Evolutionary conservation across 75 land plant genomes (phyloP).

Genomic region (Larix kaempferi): DNA sequence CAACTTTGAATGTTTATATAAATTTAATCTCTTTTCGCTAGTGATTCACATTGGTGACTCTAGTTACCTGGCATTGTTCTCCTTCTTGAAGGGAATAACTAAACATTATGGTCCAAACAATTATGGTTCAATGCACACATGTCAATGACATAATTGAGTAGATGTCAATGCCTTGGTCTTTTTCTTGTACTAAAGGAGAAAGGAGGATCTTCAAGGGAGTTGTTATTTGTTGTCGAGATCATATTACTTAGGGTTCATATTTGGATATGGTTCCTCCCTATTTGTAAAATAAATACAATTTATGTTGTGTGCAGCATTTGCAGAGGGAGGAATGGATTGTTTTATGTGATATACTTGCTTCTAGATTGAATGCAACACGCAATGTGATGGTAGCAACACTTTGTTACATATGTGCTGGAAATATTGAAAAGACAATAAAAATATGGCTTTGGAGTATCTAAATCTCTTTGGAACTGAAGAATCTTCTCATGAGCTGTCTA

Average conservation of each 20-base stretch:
- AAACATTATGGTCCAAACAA: too few species aligned
- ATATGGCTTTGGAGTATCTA: slow-evolving; percentile 88
- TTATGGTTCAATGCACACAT: too few species aligned
- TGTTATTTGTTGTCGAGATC: neutral
- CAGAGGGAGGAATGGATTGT: slow-evolving; percentile 78
- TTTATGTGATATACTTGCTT: slow-evolving; percentile 85
- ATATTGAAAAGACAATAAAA: slow-evolving; percentile 87
- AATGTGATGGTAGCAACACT: slow-evolving; percentile 78
- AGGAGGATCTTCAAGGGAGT: neutral
- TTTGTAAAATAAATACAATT: slow-evolving; percentile 1
- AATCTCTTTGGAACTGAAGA: slow-evolving; percentile 72
- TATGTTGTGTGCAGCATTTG: slow-evolving; percentile 60
- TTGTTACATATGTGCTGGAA: slow-evolving; percentile 96
- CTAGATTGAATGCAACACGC: slow-evolving; percentile 63
- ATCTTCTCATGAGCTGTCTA: slow-evolving; percentile 61
- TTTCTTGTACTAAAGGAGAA: neutral
- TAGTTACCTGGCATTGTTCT: too few species aligned
- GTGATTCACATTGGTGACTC: too few species aligned
- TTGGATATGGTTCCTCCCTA: neutral
- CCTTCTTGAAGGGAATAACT: too few species aligned
- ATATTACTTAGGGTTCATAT: neutral
- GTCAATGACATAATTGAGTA: too few species aligned
- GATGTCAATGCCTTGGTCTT: neutral
- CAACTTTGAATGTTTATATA: too few species aligned
- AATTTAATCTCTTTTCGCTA: too few species aligned